Evolutionary conservation across 306 rosid genomes (phyloP).

Genomic region (Calophaca sinica): DNA sequence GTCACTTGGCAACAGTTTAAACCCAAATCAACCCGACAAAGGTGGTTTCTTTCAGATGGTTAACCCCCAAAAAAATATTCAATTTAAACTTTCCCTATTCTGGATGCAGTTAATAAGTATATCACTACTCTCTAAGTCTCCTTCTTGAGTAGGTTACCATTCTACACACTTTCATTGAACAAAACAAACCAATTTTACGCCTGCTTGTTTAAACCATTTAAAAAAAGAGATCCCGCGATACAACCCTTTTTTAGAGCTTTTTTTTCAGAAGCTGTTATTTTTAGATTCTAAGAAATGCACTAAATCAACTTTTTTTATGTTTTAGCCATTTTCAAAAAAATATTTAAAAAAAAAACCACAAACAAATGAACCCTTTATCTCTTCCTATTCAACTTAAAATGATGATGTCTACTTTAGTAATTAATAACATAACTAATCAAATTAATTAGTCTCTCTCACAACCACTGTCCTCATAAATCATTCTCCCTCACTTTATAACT

Average conservation of each 20-base stretch:
- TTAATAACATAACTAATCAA: slow-evolving; percentile 8
- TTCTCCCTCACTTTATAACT: neutral
- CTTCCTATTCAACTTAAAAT: neutral
- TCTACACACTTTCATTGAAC: neutral
- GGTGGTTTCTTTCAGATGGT: neutral
- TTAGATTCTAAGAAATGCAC: neutral
- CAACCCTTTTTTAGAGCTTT: neutral
- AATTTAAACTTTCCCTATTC: neutral
- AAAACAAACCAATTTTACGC: slow-evolving; percentile 3
- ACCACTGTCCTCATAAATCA: neutral
- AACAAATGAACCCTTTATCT: neutral
- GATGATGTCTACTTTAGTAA: slow-evolving; percentile 10
- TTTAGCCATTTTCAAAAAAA: neutral
- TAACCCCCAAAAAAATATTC: neutral
- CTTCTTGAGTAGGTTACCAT: neutral
- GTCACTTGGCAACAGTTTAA: slow-evolving; percentile 34
- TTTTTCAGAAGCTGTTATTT: neutral
- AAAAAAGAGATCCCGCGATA: neutral
- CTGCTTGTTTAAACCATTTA: neutral
- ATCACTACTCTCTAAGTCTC: neutral
- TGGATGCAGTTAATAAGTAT: slow-evolving; percentile 7
- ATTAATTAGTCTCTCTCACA: neutral
- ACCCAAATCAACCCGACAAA: neutral
- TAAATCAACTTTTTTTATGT: neutral
- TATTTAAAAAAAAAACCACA: neutral